Percentiles rank a stretch among this genome's conserved stretches.
phyloP scores from a whole-genome alignment of 2,329 filamentous ascomycete species.

The Arthrobotrys conoides region DNA sequence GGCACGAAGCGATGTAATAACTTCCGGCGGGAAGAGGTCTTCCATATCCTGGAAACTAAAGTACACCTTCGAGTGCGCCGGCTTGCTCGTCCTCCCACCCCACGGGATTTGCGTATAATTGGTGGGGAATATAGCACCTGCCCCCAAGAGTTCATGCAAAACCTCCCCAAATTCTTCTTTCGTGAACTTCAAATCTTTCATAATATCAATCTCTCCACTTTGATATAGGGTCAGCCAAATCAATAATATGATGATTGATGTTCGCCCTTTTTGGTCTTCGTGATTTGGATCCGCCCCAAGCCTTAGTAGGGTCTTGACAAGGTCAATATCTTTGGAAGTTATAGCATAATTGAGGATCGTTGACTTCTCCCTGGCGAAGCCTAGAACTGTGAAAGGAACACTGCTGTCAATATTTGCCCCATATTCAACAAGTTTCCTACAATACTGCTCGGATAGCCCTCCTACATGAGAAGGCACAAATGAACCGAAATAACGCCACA shows the following conservation, averaged over 20 bases:
- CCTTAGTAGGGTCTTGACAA: neutral
- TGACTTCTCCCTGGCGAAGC: too few species aligned
- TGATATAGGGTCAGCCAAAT: neutral
- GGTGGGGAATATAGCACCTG: neutral
- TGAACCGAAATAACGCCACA: too few species aligned
- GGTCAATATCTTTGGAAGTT: neutral
- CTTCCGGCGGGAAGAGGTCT: neutral
- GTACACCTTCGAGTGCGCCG: too few species aligned
- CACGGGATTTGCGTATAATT: neutral
- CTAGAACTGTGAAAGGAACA: too few species aligned
- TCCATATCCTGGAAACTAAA: too few species aligned
- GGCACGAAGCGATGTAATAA: neutral
- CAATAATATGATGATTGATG: neutral
- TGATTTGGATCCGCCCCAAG: neutral
- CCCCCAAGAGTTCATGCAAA: neutral
- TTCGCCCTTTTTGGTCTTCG: neutral
- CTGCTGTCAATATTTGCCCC: neutral
- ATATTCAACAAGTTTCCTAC: neutral
- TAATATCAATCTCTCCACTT: too few species aligned
- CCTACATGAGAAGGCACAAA: too few species aligned
- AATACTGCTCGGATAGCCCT: neutral
- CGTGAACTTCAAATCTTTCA: too few species aligned
- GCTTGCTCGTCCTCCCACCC: too few species aligned
- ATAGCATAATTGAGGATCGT: constrained; percentile 4
- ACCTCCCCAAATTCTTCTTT: neutral